A percentile compares a stretch with the other conserved stretches of the same genome.
phyloP scores from a whole-genome alignment of 305 asterid genomes.

The Solanum hybrid region DNA sequence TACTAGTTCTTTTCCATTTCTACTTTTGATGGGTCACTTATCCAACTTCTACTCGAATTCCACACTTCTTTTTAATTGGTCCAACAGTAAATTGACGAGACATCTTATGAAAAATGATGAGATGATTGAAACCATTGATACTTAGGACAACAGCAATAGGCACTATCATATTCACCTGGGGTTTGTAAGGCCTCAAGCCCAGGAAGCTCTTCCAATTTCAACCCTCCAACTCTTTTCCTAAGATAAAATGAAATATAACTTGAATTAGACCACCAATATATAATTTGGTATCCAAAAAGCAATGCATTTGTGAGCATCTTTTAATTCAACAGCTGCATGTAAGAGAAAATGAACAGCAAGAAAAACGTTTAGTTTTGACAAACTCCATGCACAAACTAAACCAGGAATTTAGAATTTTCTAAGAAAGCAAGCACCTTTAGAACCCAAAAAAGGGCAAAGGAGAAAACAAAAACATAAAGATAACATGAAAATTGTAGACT shows the following conservation, averaged over 20 bases:
- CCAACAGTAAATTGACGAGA: background rate
- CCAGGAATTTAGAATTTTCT: background rate
- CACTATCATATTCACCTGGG: constrained; percentile 50
- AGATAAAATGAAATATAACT: background rate
- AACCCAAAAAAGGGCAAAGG: background rate
- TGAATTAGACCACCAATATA: background rate
- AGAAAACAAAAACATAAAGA: background rate
- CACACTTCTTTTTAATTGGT: background rate
- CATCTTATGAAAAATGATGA: background rate
- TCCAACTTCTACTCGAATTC: background rate
- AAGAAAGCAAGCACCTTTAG: background rate
- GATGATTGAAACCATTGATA: constrained; percentile 2
- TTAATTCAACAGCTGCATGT: background rate
- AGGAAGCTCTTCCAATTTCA: constrained; percentile 87
- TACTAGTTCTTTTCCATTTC: background rate
- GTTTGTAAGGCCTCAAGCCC: constrained; percentile 72
- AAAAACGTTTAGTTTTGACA: background rate
- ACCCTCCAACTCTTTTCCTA: constrained; percentile 94
- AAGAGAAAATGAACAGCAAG: background rate
- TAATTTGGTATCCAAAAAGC: background rate
- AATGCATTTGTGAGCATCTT: background rate
- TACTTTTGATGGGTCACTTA: background rate
- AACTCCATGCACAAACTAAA: background rate
- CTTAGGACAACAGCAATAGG: background rate
- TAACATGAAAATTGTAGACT: background rate